Base-by-base conservation (phyloP, 140 eudicot species). In the Bidens hawaiensis region DNA sequence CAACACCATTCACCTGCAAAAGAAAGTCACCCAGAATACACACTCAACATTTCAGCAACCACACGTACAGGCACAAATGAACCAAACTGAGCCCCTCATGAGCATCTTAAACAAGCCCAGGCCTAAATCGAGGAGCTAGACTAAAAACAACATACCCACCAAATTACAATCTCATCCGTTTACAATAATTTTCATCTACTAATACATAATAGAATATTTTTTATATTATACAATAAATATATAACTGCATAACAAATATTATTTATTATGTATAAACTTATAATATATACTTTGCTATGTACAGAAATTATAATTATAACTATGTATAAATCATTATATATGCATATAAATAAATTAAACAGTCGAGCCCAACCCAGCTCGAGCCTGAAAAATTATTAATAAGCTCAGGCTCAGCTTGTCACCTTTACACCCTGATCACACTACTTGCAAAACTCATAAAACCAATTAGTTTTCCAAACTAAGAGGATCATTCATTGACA, bases 1-100 rank as follows among this genome's bases (percentile, higher is more conserved):
- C 76, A 51, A 61, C 42, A 62, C 23, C 54, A 50, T 17, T 50
- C 54, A 61, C 34, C 76, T 70, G 76, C 52, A 62, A 51, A 62
- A 15, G 1, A 49, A 60, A 4, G 24, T 60, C 51, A 61, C 25
- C 40, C n/a, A n/a, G 5, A 2, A 49, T 19, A 60, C 24, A 36
- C 23, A 68, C 23, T 18, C 22, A 3, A 28, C 43, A 27, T 2
- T 2, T 47, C 26, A 1, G 30, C 46, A 42, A 64, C 28, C 30
- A 4, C 2, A n/a, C n/a, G n/a, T n/a, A n/a, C n/a, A n/a, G n/a
- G n/a, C n/a, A n/a, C n/a, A n/a, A n/a, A n/a, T n/a, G n/a, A 36
- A 36, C 10, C 43, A 10, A 36, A 13, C 43, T n/a, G 13, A 36
- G 14, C 13, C 3, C 0, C 43, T 36, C 43, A 31, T 31, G 38